phyloP scores from a whole-genome alignment of 2,329 filamentous ascomycete species.

The Fusarium coicis region DNA sequence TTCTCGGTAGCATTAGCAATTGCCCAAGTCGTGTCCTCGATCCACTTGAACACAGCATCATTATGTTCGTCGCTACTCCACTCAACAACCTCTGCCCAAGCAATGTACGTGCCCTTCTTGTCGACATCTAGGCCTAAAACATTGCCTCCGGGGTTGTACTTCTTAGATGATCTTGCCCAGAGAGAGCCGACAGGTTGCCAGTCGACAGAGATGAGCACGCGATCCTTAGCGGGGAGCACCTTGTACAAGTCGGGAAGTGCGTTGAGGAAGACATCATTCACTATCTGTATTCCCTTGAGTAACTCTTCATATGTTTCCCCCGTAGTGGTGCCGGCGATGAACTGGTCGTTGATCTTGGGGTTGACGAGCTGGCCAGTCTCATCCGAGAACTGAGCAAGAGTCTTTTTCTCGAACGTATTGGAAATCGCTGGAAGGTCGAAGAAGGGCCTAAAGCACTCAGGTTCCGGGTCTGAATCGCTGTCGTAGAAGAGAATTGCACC shows the following conservation, averaged over 20 bases:
- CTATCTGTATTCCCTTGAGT: conserved; percentile 4
- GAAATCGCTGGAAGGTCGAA: conserved; percentile 20
- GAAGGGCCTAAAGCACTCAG: conserved; percentile 26
- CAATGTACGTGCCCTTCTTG: conserved; percentile 24
- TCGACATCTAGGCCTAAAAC: conserved; percentile 18
- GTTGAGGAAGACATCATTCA: conserved; percentile 16
- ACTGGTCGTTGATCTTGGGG: conserved; percentile 27
- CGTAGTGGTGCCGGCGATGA: conserved; percentile 21
- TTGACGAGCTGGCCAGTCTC: conserved; percentile 25
- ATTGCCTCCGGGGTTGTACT: conserved; percentile 18
- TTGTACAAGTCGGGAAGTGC: conserved; percentile 14
- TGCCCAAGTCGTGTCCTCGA: conserved; percentile 16
- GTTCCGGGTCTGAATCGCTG: conserved; percentile 18
- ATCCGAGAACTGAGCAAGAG: conserved; percentile 7
- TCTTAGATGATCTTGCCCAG: conserved; percentile 15
- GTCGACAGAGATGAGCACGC: conserved; percentile 20
- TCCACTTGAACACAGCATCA: conserved; percentile 24
- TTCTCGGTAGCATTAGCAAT: conserved; percentile 26
- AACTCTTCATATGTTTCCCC: conserved; percentile 23
- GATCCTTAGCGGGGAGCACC: conserved; percentile 10
- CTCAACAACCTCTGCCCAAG: conserved; percentile 33
- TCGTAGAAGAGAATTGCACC: conserved; percentile 29
- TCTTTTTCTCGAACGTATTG: conserved; percentile 25
- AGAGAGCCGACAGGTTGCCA: conserved; percentile 28
- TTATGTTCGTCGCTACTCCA: conserved; percentile 29